These are phyloP conservation scores for Rhodotorula diobovata DNA, from an alignment of 768 basidiomycete genomes.

Conservation along the genomic window DNA sequence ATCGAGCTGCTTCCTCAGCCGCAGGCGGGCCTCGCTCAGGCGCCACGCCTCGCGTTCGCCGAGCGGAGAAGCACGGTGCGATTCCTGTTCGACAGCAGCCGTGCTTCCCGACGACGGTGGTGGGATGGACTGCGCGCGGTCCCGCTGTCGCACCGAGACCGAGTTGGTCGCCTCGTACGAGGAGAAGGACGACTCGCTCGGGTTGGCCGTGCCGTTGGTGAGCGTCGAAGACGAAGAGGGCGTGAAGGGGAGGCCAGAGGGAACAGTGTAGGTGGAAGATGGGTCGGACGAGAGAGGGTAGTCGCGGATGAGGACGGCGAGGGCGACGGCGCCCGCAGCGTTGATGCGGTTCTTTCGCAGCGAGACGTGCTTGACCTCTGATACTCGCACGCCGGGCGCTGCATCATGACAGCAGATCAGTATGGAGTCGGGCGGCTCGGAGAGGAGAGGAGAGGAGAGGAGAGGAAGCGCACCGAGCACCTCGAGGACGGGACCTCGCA, in stretches of 20 bases:
- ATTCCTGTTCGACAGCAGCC: background rate
- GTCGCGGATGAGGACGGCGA: conserved; percentile 94
- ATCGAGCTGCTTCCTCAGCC: conserved; percentile 79
- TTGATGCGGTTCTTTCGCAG: conserved; percentile 82
- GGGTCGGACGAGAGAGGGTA: conserved; percentile 51
- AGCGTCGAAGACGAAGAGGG: background rate
- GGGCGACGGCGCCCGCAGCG: conserved; percentile 76
- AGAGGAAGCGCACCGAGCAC: conserved; percentile 59
- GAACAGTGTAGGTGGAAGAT: background rate
- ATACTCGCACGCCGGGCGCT: conserved; percentile 80
- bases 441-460: background rate
- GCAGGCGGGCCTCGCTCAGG: conserved; percentile 52
- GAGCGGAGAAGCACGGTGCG: background rate
- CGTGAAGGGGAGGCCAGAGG: background rate
- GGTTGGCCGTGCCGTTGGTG: background rate
- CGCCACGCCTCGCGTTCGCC: conserved; percentile 26
- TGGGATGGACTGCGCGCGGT: background rate
- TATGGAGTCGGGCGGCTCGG: background rate
- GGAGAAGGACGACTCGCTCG: background rate
- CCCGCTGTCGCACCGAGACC: conserved; percentile 29
- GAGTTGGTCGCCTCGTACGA: conserved; percentile 17
- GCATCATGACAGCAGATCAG: background rate
- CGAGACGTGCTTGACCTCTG: conserved; percentile 80
- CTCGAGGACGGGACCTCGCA: conserved; percentile 71
- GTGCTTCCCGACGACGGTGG: background rate